These are phyloP conservation scores for Penicillium sp. DNA, from an alignment of 2,329 filamentous ascomycete species.

Conservation along the genomic window DNA sequence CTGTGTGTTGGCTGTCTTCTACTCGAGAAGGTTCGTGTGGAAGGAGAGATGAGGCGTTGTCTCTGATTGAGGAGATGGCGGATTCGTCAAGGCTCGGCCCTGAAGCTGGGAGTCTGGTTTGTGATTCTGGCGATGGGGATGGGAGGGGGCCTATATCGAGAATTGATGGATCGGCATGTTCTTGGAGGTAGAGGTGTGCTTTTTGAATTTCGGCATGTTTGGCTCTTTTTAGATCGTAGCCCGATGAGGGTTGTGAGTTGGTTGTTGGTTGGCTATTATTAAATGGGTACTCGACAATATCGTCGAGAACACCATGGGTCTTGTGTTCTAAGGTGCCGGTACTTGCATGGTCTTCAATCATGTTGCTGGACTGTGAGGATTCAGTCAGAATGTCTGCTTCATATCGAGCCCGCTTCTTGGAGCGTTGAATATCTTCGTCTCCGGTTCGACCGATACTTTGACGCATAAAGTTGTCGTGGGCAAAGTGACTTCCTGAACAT, in stretches of 20 bases:
- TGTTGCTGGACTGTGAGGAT: slow-evolving; percentile 20
- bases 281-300: not conserved
- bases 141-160: slow-evolving; percentile 30
- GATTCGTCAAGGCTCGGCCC: not conserved
- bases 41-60: not conserved
- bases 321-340: not conserved
- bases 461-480: slow-evolving; percentile 64
- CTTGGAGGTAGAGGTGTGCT: slow-evolving; percentile 26
- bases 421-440: slow-evolving; percentile 14
- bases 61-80: not conserved
- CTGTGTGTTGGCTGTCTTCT: slow-evolving; percentile 19
- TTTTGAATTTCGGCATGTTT: slow-evolving; percentile 25
- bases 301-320: not conserved
- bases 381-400: slow-evolving; percentile 16
- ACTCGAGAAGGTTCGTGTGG: slow-evolving; percentile 3
- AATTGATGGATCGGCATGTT: slow-evolving; percentile 13
- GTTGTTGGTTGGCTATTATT: not conserved
- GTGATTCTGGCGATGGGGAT: slow-evolving; percentile 23
- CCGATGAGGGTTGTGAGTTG: not conserved
- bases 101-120: not conserved
- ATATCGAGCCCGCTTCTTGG: slow-evolving; percentile 19
- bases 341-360: slow-evolving; percentile 1
- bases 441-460: slow-evolving; percentile 25
- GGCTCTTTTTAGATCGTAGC: not conserved
- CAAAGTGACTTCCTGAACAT: slow-evolving; percentile 62